These are phyloP conservation scores for Hibiscus trionum DNA, from an alignment of 345 rosid species.

Conservation along the genomic window DNA sequence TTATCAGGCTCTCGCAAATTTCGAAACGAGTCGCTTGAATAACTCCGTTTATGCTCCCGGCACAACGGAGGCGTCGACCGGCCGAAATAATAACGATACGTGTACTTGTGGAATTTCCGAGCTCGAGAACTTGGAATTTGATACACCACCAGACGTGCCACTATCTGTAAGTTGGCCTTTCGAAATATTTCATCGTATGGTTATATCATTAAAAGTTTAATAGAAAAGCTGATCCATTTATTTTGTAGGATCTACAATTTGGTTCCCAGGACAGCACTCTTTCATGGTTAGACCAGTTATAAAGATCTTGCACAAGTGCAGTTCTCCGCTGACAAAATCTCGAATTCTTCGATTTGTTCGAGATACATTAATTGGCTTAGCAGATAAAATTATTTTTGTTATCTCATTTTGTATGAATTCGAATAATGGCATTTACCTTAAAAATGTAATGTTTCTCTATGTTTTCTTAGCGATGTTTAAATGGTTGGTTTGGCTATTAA, in stretches of 20 bases:
- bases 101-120: constrained; percentile 44
- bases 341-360: neutral
- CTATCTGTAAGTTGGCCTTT: constrained; percentile 40
- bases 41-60: constrained; percentile 14
- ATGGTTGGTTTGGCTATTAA: no score
- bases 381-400: no score
- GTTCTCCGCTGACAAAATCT: neutral
- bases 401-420: no score
- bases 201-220: no score
- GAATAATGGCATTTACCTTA: no score
- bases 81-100: neutral
- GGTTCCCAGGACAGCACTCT: constrained; percentile 65
- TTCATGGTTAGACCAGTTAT: constrained; percentile 57
- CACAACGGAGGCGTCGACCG: constrained; percentile 16
- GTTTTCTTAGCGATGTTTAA: no score
- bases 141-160: constrained; percentile 59
- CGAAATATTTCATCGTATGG: no score
- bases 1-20: constrained; percentile 48
- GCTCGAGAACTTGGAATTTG: constrained; percentile 61
- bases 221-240: neutral
- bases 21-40: constrained; percentile 20
- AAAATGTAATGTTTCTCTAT: no score
- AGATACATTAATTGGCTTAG: no score
- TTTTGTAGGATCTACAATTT: constrained; percentile 43
- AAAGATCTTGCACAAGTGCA: constrained; percentile 15